These are phyloP conservation scores for Magnusiomyces paraingens DNA, from an alignment of 1,139 yeast species.

Conservation along the genomic window DNA sequence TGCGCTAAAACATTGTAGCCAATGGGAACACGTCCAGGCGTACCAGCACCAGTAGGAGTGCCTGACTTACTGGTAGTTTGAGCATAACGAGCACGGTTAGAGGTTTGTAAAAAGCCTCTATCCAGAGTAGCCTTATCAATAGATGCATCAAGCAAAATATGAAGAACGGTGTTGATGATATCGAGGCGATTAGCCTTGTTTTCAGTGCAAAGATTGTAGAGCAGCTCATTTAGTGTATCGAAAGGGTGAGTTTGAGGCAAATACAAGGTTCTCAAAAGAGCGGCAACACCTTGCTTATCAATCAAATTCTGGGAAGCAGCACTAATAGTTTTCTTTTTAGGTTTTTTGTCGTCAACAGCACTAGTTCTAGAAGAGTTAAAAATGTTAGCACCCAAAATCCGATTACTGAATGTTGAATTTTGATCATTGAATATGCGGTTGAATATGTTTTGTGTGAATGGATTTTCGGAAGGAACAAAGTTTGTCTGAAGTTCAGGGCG, in stretches of 20 bases:
- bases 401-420: background rate
- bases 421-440: too few relatives aligned
- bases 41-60: slow-evolving; percentile 24
- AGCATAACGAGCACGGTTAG: slow-evolving; percentile 27
- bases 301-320: slow-evolving; percentile 47
- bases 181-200: slow-evolving; percentile 77
- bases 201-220: slow-evolving; percentile 55
- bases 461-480: slow-evolving; percentile 11
- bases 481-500: slow-evolving; percentile 3
- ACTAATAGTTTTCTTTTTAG: slow-evolving; percentile 20
- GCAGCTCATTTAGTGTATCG: slow-evolving; percentile 58
- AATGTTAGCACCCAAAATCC: background rate
- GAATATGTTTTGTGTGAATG: background rate
- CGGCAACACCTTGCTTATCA: slow-evolving; percentile 71
- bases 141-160: slow-evolving; percentile 70
- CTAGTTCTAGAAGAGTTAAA: background rate
- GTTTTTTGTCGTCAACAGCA: slow-evolving; percentile 16
- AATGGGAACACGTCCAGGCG: slow-evolving; percentile 19
- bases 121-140: slow-evolving; percentile 56
- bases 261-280: slow-evolving; percentile 64
- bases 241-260: slow-evolving; percentile 64
- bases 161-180: slow-evolving; percentile 60
- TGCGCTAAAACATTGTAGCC: slow-evolving; percentile 32
- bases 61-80: slow-evolving; percentile 21
- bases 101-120: slow-evolving; percentile 55